phyloP scores from a whole-genome alignment of 768 basidiomycete species.

The Clavulina sp. region DNA sequence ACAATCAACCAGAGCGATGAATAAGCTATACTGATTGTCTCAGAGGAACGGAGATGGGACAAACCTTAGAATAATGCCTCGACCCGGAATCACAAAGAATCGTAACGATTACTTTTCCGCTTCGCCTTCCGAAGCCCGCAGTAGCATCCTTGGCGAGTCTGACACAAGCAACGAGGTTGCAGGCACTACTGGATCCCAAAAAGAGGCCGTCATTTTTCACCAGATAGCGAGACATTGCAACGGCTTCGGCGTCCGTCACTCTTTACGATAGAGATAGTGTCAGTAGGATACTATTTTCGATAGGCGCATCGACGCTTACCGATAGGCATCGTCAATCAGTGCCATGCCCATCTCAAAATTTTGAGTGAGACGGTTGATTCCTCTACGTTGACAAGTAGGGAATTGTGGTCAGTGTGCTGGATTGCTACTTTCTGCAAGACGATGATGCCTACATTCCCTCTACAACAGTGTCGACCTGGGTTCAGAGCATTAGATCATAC shows the following conservation, averaged over 20 bases:
- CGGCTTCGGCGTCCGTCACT: constrained; percentile 83
- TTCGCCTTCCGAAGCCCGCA: constrained; percentile 25
- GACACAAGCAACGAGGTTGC: constrained; percentile 86
- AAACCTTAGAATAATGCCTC: constrained; percentile 83
- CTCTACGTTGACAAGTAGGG: constrained; percentile 32
- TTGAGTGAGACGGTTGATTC: constrained; percentile 81
- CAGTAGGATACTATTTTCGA: not conserved
- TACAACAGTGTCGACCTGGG: constrained; percentile 85
- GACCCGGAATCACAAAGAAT: constrained; percentile 83
- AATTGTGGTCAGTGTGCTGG: not conserved
- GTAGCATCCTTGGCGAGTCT: constrained; percentile 54
- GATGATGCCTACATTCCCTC: constrained; percentile 51
- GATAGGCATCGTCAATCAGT: constrained; percentile 76
- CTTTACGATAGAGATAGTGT: constrained; percentile 26
- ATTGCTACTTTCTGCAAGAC: not conserved
- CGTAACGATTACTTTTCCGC: constrained; percentile 63
- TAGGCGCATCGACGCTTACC: constrained; percentile 28
- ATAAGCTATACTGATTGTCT: not conserved
- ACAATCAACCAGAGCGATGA: constrained; percentile 1
- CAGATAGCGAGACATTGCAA: constrained; percentile 88
- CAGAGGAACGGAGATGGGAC: constrained; percentile 10
- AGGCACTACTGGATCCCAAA: constrained; percentile 89
- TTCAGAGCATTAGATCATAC: no score
- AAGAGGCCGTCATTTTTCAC: constrained; percentile 84
- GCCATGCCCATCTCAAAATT: constrained; percentile 78